These are phyloP conservation scores for Epicoccum nigrum DNA, from an alignment of 2,329 filamentous ascomycete genomes.

Conservation along the genomic window DNA sequence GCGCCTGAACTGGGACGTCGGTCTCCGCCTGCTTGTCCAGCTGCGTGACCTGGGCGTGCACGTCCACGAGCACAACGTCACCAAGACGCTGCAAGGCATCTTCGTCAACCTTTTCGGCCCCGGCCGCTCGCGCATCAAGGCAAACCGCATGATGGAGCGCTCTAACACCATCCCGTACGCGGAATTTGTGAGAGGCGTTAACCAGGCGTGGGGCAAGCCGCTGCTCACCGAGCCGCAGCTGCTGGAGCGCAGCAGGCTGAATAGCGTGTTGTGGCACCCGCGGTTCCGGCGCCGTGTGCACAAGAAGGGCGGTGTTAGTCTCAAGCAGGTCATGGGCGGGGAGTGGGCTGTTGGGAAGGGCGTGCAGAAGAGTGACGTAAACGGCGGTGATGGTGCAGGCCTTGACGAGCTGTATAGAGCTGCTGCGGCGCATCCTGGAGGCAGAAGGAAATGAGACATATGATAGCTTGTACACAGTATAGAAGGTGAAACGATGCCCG, in stretches of 20 bases:
- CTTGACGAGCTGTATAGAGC: not conserved
- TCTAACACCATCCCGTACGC: constrained; percentile 29
- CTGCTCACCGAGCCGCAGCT: constrained; percentile 33
- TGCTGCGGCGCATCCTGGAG: not conserved
- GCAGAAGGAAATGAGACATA: not conserved
- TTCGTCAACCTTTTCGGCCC: constrained; percentile 41
- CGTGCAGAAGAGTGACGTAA: not conserved
- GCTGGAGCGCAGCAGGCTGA: not conserved
- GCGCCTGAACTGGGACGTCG: constrained; percentile 36
- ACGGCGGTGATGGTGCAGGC: not conserved
- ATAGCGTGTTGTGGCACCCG: constrained; percentile 4
- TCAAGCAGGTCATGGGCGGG: not conserved
- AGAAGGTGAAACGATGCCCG: too few relatives aligned
- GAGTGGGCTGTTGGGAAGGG: not conserved
- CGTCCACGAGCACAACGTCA: constrained; percentile 33
- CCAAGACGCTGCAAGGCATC: constrained; percentile 34
- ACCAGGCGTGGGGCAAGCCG: constrained; percentile 36
- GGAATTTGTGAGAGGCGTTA: constrained; percentile 35
- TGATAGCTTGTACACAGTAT: too few relatives aligned
- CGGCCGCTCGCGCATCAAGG: constrained; percentile 24
- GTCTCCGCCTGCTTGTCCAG: constrained; percentile 35
- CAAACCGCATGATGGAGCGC: constrained; percentile 36
- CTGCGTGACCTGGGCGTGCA: constrained; percentile 38
- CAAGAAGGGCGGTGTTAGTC: not conserved
- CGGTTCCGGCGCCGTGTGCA: not conserved